Evolutionary conservation across 2,329 filamentous ascomycete genomes (phyloP).

Genomic region (Monilinia polystroma): DNA sequence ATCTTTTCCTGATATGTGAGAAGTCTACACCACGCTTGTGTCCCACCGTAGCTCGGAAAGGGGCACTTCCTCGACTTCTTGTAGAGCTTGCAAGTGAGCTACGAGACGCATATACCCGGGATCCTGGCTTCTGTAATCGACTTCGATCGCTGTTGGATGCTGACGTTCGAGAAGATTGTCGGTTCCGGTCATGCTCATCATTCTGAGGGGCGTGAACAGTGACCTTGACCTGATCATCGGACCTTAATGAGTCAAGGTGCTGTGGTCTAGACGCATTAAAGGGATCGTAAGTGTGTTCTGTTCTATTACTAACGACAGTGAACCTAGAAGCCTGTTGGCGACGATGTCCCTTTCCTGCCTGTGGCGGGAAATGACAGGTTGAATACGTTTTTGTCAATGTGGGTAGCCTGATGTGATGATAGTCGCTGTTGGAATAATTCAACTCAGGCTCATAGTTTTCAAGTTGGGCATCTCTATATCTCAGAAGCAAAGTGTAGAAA

Average conservation of each 20-base stretch:
- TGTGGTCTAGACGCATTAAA: conserved; percentile 61
- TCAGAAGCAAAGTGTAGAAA: conserved; percentile 82
- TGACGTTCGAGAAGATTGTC: conserved; percentile 13
- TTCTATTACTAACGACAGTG: conserved; percentile 63
- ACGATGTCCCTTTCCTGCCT: conserved; percentile 48
- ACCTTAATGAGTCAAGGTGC: conserved; percentile 47
- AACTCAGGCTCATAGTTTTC: conserved; percentile 83
- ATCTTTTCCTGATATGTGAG: conserved; percentile 48
- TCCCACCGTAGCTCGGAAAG: conserved; percentile 47
- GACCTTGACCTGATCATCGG: conserved; percentile 41
- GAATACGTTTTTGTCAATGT: conserved; percentile 60
- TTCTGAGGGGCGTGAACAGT: conserved; percentile 34
- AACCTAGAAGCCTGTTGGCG: conserved; percentile 57
- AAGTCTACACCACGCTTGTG: conserved; percentile 65
- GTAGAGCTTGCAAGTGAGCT: conserved; percentile 49
- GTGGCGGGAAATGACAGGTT: conserved; percentile 58
- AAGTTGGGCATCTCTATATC: conserved; percentile 78
- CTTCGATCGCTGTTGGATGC: conserved; percentile 24
- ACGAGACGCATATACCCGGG: conserved; percentile 44
- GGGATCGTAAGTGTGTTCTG: conserved; percentile 77
- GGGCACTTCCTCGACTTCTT: conserved; percentile 42
- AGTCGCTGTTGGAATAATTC: conserved; percentile 85
- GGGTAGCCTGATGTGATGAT: conserved; percentile 70
- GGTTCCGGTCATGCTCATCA: conserved; percentile 12
- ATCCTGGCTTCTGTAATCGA: conserved; percentile 26